phyloP scores from a whole-genome alignment of 2,329 filamentous ascomycete genomes.

The Aspergillus arachidicola region DNA sequence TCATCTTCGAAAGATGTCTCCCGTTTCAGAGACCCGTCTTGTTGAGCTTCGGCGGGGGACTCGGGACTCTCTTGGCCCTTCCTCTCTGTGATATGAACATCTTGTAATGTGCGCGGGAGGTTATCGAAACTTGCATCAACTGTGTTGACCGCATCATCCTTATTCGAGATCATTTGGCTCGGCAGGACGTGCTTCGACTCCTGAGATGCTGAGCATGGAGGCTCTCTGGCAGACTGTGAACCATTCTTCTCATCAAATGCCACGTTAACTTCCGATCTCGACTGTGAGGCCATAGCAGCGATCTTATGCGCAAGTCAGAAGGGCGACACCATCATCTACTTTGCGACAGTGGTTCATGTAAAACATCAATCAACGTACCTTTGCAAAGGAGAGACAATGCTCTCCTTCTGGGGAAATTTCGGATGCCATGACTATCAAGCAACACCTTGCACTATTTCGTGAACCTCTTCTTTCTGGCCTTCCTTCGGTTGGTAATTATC shows the following conservation, averaged over 20 bases:
- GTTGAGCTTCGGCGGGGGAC: slow-evolving; percentile 31
- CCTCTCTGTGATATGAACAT: slow-evolving; percentile 33
- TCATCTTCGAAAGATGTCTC: slow-evolving; percentile 49
- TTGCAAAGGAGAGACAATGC: slow-evolving; percentile 69
- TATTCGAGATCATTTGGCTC: slow-evolving; percentile 21
- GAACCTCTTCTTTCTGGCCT: slow-evolving; percentile 8
- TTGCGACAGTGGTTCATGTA: neutral
- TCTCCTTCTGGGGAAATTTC: slow-evolving; percentile 31
- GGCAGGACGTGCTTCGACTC: slow-evolving; percentile 21
- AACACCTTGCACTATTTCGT: slow-evolving; percentile 13
- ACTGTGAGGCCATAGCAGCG: slow-evolving; percentile 45
- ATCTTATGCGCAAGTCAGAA: slow-evolving; percentile 38
- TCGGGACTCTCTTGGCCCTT: slow-evolving; percentile 29
- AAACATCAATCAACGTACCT: slow-evolving; percentile 55
- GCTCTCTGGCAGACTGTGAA: slow-evolving; percentile 23
- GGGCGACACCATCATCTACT: slow-evolving; percentile 1
- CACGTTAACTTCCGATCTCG: slow-evolving; percentile 28
- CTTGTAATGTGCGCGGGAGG: slow-evolving; percentile 37
- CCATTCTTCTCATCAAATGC: slow-evolving; percentile 30
- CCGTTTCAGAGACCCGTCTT: slow-evolving; percentile 35
- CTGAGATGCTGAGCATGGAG: slow-evolving; percentile 23
- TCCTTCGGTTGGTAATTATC: slow-evolving; percentile 14
- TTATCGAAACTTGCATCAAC: slow-evolving; percentile 31
- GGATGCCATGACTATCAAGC: slow-evolving; percentile 34
- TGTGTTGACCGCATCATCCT: slow-evolving; percentile 19